Conservation (phyloP, 805 yeast genomes). For the Ogataea pini region DNA sequence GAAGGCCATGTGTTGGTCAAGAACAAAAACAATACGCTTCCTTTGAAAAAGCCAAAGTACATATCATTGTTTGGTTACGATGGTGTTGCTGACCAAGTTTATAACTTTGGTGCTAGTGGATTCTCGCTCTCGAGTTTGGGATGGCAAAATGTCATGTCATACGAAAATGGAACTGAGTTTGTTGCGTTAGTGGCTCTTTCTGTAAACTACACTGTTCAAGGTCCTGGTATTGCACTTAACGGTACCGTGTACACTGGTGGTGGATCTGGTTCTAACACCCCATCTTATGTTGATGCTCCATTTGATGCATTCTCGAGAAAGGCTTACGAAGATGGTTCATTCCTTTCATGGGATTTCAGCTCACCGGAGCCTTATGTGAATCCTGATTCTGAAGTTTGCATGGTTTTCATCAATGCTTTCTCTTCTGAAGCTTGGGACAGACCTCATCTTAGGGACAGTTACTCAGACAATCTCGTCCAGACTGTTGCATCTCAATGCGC, state of each 20-base stretch:
- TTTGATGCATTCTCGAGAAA: conserved; percentile 52
- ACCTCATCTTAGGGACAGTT: conserved; percentile 55
- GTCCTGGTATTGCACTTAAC: conserved; percentile 33
- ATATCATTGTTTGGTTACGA: conserved; percentile 20
- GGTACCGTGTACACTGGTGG: conserved; percentile 62
- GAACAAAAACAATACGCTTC: conserved; percentile 49
- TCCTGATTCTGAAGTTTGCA: conserved; percentile 45
- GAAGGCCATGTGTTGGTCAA: conserved; percentile 60
- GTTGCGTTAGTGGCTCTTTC: conserved; percentile 1
- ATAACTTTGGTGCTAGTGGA: not conserved
- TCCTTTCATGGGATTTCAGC: conserved; percentile 24
- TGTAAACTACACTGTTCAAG: not conserved
- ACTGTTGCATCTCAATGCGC: conserved; percentile 49
- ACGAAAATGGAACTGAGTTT: conserved; percentile 13
- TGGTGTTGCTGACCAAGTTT: conserved; percentile 8
- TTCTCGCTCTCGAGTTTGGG: conserved; percentile 11
- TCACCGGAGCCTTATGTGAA: conserved; percentile 48
- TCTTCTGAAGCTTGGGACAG: conserved; percentile 63
- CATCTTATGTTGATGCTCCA: conserved; percentile 60
- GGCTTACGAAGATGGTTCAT: conserved; percentile 34
- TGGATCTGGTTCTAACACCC: conserved; percentile 63
- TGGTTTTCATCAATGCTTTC: conserved; percentile 55
- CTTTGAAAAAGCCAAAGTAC: conserved; percentile 56
- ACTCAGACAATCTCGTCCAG: conserved; percentile 53
- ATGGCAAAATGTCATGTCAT: conserved; percentile 5